Percentiles rank a stretch among this genome's conserved stretches.
phyloP scores from a whole-genome alignment of 306 rosid genomes.

The Sphenostylis stenocarpa region DNA sequence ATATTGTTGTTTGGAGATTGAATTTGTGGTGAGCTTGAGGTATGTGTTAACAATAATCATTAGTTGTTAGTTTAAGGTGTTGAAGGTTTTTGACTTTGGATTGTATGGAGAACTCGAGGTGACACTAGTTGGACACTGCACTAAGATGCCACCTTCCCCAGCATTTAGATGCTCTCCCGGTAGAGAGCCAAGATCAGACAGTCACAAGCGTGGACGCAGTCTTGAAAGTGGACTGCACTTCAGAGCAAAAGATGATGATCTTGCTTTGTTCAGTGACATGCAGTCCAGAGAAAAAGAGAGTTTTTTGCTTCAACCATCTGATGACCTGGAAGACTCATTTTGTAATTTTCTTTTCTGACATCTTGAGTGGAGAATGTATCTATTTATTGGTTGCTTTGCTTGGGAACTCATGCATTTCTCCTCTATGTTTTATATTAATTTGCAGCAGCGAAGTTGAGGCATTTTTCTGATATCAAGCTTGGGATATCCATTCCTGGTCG shows the following conservation, averaged over 20 bases:
- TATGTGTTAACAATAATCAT: slow-evolving; percentile 23
- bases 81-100: slow-evolving; percentile 23
- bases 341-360: slow-evolving; percentile 48
- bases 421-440: slow-evolving; percentile 34
- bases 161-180: slow-evolving; percentile 76
- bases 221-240: slow-evolving; percentile 63
- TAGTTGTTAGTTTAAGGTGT: slow-evolving; percentile 23
- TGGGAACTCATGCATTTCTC: slow-evolving; percentile 32
- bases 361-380: slow-evolving; percentile 21
- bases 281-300: slow-evolving; percentile 61
- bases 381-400: neutral
- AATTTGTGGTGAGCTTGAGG: slow-evolving; percentile 17
- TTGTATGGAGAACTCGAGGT: slow-evolving; percentile 40
- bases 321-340: slow-evolving; percentile 72
- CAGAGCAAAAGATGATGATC: slow-evolving; percentile 77
- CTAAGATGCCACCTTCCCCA: slow-evolving; percentile 82
- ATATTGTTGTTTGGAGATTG: slow-evolving; percentile 31
- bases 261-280: slow-evolving; percentile 79
- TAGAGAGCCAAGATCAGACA: slow-evolving; percentile 51
- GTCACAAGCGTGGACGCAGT: slow-evolving; percentile 74
- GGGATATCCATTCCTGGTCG: slow-evolving; percentile 66
- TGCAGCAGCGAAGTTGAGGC: slow-evolving; percentile 65
- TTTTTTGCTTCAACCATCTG: slow-evolving; percentile 74
- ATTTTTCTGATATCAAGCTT: slow-evolving; percentile 70
- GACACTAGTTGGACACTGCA: slow-evolving; percentile 27